phyloP scores from a whole-genome alignment of 2,329 filamentous ascomycete species.

The Scytalidium lignicola region DNA sequence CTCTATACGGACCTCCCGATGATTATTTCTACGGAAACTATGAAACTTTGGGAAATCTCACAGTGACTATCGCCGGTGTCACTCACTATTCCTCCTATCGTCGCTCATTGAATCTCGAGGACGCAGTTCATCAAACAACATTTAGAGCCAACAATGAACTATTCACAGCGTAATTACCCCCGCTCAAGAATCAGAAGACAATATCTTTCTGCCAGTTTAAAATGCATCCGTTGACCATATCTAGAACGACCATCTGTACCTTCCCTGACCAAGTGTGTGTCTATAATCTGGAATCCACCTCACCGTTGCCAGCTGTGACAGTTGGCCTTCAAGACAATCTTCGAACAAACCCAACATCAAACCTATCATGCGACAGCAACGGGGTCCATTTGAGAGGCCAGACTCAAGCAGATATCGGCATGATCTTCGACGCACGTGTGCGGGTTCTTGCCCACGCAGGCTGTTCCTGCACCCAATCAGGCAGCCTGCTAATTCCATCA shows the following conservation, averaged over 20 bases:
- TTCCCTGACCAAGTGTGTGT: background rate
- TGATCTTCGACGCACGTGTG: constrained; percentile 2
- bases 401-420: constrained; percentile 1
- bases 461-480: background rate
- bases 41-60: constrained; percentile 39
- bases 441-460: background rate
- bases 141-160: constrained; percentile 21
- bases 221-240: background rate
- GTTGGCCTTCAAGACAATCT: background rate
- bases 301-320: background rate
- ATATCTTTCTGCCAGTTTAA: background rate
- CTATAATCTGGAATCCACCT: background rate
- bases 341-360: background rate
- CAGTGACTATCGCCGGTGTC: constrained; percentile 29
- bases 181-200: too few species aligned
- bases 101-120: constrained; percentile 35
- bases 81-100: constrained; percentile 28
- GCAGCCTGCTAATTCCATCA: background rate
- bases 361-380: background rate
- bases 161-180: background rate
- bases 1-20: constrained; percentile 34
- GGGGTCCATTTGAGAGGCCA: background rate
- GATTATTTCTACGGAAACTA: constrained; percentile 38
- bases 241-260: background rate
- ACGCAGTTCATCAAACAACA: constrained; percentile 30